Percentiles rank a stretch among this genome's conserved stretches.
These are phyloP conservation scores for Miamiensis avidus DNA, from an alignment of 169 alveolate genomes.

Conservation along the genomic window DNA sequence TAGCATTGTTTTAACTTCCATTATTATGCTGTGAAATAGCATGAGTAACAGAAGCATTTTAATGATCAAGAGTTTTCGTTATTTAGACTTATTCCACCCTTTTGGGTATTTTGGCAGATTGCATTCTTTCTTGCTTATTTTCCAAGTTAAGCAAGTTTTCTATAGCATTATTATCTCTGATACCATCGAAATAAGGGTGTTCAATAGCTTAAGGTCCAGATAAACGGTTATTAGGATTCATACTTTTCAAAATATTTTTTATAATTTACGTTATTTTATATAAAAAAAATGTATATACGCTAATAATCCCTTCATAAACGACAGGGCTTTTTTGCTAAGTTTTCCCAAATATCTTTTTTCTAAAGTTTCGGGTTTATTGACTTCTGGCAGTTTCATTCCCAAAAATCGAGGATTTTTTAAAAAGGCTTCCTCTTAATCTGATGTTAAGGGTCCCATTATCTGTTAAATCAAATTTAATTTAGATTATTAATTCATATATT, in stretches of 20 bases:
- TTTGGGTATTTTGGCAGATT: conserved; percentile 40
- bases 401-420: conserved; percentile 78
- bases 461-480: conserved; percentile 9
- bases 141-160: not conserved
- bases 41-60: too few species aligned
- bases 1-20: too few species aligned
- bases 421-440: conserved; percentile 67
- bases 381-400: conserved; percentile 79
- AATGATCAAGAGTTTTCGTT: too few species aligned
- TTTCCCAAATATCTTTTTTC: conserved; percentile 83
- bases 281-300: not conserved
- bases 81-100: too few species aligned
- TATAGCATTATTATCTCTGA: conserved; percentile 53
- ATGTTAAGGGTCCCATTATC: conserved; percentile 81
- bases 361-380: conserved; percentile 76
- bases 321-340: conserved; percentile 65
- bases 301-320: conserved; percentile 80
- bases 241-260: conserved; percentile 11
- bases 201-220: conserved; percentile 74
- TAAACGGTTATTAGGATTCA: conserved; percentile 84
- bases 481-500: not conserved
- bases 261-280: not conserved
- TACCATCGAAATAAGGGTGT: conserved; percentile 86
- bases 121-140: conserved; percentile 27
- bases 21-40: too few species aligned